Conservation (phyloP, 176 grass and related monocot species). For the Zizania latifolia region DNA sequence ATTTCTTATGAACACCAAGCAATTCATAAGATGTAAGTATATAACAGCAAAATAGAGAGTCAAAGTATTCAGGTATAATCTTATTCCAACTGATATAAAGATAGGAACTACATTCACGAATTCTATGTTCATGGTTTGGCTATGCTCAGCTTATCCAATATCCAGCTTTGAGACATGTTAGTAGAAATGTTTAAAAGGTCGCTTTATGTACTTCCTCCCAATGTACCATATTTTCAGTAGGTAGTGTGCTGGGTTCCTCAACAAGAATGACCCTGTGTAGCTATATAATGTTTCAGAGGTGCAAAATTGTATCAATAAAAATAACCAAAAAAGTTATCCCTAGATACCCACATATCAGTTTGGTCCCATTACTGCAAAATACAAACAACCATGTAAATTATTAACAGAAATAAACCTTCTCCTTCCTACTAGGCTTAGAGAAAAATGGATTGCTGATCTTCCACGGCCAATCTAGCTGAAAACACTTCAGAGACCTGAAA, state of each 20-base stretch:
- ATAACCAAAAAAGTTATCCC: background rate
- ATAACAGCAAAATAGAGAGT: too few relatives aligned
- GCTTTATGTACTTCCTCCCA: background rate
- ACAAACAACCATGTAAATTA: background rate
- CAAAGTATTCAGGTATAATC: too few relatives aligned
- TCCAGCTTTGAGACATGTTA: background rate
- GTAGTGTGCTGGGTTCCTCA: background rate
- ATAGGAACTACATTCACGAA: background rate
- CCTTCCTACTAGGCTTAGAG: constrained; percentile 51
- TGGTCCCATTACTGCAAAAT: constrained; percentile 4
- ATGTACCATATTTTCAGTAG: background rate
- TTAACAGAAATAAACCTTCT: constrained; percentile 40
- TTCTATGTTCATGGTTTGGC: background rate
- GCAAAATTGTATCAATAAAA: constrained; percentile 4
- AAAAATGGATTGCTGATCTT: constrained; percentile 61
- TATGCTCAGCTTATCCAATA: background rate
- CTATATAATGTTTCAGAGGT: background rate
- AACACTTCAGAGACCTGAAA: constrained; percentile 73
- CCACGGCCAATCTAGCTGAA: constrained; percentile 74
- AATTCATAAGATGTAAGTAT: constrained; percentile 2
- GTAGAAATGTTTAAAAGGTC: background rate
- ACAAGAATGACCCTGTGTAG: background rate
- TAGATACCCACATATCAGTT: background rate
- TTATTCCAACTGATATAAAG: background rate
- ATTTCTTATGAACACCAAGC: background rate